Evolutionary conservation across 768 basidiomycete genomes (phyloP).

Genomic region (Tricholoma sp.): DNA sequence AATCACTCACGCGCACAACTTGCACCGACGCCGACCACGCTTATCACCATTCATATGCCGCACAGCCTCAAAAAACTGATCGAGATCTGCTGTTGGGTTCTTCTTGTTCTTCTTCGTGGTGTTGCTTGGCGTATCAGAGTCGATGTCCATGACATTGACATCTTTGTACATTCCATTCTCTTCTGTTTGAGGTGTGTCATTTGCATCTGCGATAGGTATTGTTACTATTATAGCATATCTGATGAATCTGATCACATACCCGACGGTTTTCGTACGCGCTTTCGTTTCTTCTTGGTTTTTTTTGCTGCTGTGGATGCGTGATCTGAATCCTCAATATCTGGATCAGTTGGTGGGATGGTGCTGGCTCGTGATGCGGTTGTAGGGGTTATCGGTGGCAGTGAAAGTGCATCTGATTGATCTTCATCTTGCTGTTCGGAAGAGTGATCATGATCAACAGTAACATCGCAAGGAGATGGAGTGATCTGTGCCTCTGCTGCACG

Average conservation of each 20-base stretch:
- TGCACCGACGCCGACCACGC: background rate
- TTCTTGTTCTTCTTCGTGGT: slow-evolving; percentile 1
- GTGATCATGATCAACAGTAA: too few species aligned
- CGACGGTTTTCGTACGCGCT: background rate
- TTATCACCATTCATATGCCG: background rate
- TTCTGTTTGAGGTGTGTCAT: background rate
- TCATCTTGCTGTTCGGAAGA: background rate
- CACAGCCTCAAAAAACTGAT: slow-evolving; percentile 2
- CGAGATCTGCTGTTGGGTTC: background rate
- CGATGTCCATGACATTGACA: slow-evolving; percentile 6
- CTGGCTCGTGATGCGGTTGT: background rate
- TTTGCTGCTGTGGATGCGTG: background rate
- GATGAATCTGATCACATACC: background rate
- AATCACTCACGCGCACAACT: background rate
- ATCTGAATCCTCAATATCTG: background rate
- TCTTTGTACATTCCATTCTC: slow-evolving; percentile 1
- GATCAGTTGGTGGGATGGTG: background rate
- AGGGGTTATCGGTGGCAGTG: background rate
- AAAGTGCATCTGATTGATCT: background rate
- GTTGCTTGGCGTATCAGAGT: background rate
- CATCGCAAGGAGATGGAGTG: background rate
- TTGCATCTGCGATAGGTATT: background rate
- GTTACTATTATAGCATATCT: background rate
- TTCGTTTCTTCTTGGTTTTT: background rate
- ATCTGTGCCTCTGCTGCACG: background rate